Percentiles rank a stretch among this genome's conserved stretches.
These are phyloP conservation scores for Teunomyces funiuensis DNA, from an alignment of 805 yeast genomes.

Conservation along the genomic window DNA sequence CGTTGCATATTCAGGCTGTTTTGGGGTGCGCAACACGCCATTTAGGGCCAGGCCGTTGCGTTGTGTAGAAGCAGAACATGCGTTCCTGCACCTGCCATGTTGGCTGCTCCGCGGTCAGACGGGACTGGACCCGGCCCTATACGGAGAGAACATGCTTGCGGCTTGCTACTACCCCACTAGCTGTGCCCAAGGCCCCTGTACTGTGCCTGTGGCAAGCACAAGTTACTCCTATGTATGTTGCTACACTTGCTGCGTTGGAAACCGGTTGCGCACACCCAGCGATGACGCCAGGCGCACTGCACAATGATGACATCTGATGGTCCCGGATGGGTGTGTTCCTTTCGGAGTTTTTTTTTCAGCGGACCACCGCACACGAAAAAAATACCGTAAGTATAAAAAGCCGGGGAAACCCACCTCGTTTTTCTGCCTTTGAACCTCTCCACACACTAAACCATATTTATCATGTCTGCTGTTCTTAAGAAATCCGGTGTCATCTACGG, in stretches of 20 bases:
- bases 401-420: slow-evolving; percentile 3
- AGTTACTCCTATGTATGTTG: too few species aligned
- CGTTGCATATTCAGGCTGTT: too few species aligned
- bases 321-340: slow-evolving; percentile 13
- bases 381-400: slow-evolving; percentile 8
- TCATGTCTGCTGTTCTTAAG: slow-evolving; percentile 66
- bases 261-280: background rate
- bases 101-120: too few species aligned
- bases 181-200: too few species aligned
- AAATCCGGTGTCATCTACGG: slow-evolving; percentile 99
- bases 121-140: too few species aligned
- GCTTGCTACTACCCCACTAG: too few species aligned
- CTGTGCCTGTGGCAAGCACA: too few species aligned
- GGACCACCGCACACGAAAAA: slow-evolving; percentile 3
- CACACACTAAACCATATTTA: background rate
- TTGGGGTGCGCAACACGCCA: too few species aligned
- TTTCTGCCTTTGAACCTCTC: background rate
- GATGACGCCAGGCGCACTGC: background rate
- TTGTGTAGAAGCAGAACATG: too few species aligned
- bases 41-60: too few species aligned
- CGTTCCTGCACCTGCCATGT: too few species aligned
- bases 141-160: too few species aligned
- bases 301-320: slow-evolving; percentile 6
- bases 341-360: slow-evolving; percentile 9
- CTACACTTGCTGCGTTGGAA: background rate